Conservation (phyloP, 805 yeast species). For the Phaffomyces thermotolerans region DNA sequence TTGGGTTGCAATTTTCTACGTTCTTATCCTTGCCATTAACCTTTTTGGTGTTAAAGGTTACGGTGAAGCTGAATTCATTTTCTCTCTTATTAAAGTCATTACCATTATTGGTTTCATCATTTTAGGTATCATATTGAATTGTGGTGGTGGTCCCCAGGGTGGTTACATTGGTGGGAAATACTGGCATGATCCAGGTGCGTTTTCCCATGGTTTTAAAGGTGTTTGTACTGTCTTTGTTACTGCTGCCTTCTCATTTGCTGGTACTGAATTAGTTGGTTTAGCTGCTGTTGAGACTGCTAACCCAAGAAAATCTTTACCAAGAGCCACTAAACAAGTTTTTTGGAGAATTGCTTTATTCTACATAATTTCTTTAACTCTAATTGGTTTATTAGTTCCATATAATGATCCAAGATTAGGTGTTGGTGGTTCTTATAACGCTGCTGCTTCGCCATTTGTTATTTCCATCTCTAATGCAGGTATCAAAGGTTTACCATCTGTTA, state of each 20-base stretch:
- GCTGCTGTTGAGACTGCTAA: conserved; percentile 48
- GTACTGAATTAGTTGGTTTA: conserved; percentile 53
- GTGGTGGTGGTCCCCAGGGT: conserved; percentile 51
- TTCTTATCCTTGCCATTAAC: conserved; percentile 38
- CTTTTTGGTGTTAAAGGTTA: conserved; percentile 47
- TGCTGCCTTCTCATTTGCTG: conserved; percentile 52
- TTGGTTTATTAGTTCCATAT: conserved; percentile 54
- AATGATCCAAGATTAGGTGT: conserved; percentile 47
- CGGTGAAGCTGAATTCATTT: conserved; percentile 45
- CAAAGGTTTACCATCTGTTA: conserved; percentile 49
- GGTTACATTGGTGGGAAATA: conserved; percentile 38
- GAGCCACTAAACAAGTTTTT: conserved; percentile 41
- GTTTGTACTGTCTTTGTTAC: conserved; percentile 43
- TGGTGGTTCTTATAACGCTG: conserved; percentile 38
- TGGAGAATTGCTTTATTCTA: conserved; percentile 58
- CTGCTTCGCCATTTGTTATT: conserved; percentile 60
- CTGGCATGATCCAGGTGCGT: conserved; percentile 49
- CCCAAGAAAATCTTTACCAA: conserved; percentile 52
- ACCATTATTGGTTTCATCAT: conserved; percentile 57
- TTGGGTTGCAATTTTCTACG: conserved; percentile 43
- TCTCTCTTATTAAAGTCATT: conserved; percentile 65
- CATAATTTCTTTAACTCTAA: conserved; percentile 45
- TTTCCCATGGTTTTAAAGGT: conserved; percentile 63
- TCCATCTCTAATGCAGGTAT: conserved; percentile 57
- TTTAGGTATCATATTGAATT: conserved; percentile 46